phyloP scores from a whole-genome alignment of 169 alveolate genomes.

The Plasmodium vinckei region DNA sequence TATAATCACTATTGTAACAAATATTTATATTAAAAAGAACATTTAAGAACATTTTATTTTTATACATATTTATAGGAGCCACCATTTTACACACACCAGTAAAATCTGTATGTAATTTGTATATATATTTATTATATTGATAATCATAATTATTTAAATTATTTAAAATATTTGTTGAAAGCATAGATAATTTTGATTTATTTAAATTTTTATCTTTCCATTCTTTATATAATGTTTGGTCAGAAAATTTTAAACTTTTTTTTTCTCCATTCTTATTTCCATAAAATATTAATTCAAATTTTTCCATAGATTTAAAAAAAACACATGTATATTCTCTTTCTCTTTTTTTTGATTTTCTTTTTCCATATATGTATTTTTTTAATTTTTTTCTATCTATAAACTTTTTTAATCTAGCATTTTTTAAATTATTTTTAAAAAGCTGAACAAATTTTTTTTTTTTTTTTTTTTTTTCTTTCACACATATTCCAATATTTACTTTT shows the following conservation, averaged over 20 bases:
- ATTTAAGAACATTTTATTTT: constrained; percentile 17
- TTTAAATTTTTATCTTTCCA: constrained; percentile 26
- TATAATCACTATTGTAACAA: constrained; percentile 24
- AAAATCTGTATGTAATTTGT: constrained; percentile 56
- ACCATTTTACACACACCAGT: constrained; percentile 36
- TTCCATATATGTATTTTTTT: not conserved
- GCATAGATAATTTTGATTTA: constrained; percentile 1
- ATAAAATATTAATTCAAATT: constrained; percentile 28
- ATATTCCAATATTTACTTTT: constrained; percentile 47
- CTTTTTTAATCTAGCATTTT: not conserved
- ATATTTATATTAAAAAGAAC: constrained; percentile 23
- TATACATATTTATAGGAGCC: not conserved
- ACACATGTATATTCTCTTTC: constrained; percentile 19
- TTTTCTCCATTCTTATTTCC: not conserved
- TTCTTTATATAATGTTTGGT: constrained; percentile 13
- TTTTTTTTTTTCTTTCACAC: constrained; percentile 25
- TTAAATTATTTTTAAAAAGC: not conserved
- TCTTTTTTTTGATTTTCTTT: not conserved
- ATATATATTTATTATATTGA: constrained; percentile 29
- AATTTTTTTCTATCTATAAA: not conserved
- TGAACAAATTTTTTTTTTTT: not conserved
- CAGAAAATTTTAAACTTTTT: not conserved
- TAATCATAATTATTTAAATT: constrained; percentile 25
- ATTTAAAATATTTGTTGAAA: constrained; percentile 56
- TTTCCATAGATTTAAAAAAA: constrained; percentile 15